These are phyloP conservation scores for Leccinum broughii DNA, from an alignment of 768 basidiomycete genomes.

Conservation along the genomic window DNA sequence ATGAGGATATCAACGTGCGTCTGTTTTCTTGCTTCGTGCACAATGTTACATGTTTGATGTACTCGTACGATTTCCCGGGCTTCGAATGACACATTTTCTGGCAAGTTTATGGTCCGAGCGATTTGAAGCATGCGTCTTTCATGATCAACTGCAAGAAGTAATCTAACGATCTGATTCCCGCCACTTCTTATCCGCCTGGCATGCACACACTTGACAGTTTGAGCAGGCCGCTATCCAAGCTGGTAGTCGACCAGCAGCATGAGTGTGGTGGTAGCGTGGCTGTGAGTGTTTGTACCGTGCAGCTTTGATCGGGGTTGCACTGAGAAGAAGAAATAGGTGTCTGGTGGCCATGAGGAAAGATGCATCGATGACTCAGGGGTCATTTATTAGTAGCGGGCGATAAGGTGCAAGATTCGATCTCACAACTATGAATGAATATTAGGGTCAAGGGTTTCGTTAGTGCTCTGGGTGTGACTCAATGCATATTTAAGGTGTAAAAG, in stretches of 20 bases:
- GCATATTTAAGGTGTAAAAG: background rate
- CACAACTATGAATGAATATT: background rate
- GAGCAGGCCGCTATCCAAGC: background rate
- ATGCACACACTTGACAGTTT: background rate
- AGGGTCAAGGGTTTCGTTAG: background rate
- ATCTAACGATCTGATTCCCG: conserved; percentile 5
- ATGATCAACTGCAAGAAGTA: conserved; percentile 7
- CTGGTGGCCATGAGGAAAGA: background rate
- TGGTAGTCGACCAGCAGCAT: background rate
- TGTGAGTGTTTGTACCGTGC: background rate
- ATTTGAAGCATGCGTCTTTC: conserved; percentile 7
- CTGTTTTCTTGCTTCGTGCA: background rate
- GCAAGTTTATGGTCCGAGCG: background rate
- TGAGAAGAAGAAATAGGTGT: background rate
- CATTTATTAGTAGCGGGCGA: background rate
- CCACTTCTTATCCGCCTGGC: conserved; percentile 1
- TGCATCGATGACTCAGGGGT: background rate
- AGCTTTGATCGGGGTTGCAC: background rate
- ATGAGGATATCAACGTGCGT: background rate
- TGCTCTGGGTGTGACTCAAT: background rate
- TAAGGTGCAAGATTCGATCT: conserved; percentile 2
- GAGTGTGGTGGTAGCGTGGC: background rate
- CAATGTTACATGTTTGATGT: background rate
- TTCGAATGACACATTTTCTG: background rate
- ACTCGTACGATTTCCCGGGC: background rate